Evolutionary conservation across 805 yeast genomes (phyloP).

Genomic region (Candida methanosorbosa): DNA sequence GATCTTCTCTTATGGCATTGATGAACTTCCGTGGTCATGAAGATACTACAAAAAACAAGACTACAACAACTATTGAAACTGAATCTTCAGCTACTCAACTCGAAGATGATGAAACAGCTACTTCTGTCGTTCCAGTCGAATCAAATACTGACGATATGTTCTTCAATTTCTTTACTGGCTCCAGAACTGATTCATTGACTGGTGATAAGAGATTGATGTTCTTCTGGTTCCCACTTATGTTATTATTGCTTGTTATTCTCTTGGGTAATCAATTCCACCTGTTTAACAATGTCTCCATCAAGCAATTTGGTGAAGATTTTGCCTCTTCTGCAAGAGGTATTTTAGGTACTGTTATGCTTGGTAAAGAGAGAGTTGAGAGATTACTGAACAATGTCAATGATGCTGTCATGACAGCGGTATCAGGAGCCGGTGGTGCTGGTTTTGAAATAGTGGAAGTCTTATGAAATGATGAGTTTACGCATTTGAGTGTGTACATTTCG

Average conservation of each 20-base stretch:
- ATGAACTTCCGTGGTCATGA: slow-evolving; percentile 20
- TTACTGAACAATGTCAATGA: slow-evolving; percentile 32
- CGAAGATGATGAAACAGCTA: slow-evolving; percentile 2
- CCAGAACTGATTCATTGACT: slow-evolving; percentile 32
- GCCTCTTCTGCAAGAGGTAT: slow-evolving; percentile 33
- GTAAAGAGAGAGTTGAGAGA: slow-evolving; percentile 30
- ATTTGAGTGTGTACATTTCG: no score
- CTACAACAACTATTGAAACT: slow-evolving; percentile 1
- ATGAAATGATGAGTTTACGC: no score
- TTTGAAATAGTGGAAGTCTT: no score
- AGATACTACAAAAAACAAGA: slow-evolving; percentile 4
- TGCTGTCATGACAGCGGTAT: slow-evolving; percentile 29
- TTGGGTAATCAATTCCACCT: slow-evolving; percentile 20
- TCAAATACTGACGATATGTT: slow-evolving; percentile 5
- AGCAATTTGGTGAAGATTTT: slow-evolving; percentile 17
- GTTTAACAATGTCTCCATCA: slow-evolving; percentile 1
- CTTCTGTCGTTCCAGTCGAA: neutral
- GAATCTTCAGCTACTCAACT: neutral
- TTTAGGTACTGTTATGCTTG: slow-evolving; percentile 41
- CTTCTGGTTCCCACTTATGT: slow-evolving; percentile 81
- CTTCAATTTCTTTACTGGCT: slow-evolving; percentile 12
- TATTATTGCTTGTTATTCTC: slow-evolving; percentile 41
- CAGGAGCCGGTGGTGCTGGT: slow-evolving; percentile 14
- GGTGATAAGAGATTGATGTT: slow-evolving; percentile 81
- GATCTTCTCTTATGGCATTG: slow-evolving; percentile 20